Evolutionary conservation across 2,329 filamentous ascomycete species (phyloP).

Genomic region (Hawksworthiomyces lignivorus): DNA sequence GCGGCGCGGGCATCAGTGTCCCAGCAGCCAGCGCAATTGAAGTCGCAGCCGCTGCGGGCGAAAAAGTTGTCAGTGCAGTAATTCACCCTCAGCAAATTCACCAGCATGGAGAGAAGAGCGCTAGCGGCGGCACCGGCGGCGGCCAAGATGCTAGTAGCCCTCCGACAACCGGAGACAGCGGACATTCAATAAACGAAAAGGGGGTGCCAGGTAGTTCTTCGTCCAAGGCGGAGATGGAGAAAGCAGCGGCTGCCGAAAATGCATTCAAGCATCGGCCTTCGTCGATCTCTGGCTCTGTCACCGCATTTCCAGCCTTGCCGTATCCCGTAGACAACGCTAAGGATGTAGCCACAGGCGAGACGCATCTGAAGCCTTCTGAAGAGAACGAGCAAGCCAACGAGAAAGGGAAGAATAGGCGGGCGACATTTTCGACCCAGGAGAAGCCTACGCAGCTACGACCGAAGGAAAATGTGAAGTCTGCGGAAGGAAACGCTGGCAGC

Average conservation of each 20-base stretch:
- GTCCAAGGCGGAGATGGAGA: conserved; percentile 21
- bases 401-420: neutral
- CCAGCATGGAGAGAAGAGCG: neutral
- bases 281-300: conserved; percentile 5
- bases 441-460: conserved; percentile 23
- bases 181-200: conserved; percentile 18
- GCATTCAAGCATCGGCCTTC: conserved; percentile 16
- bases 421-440: conserved; percentile 15
- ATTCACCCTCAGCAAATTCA: neutral
- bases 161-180: conserved; percentile 18
- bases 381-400: conserved; percentile 10
- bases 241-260: conserved; percentile 21
- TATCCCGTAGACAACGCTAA: conserved; percentile 11
- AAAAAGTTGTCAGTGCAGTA: conserved; percentile 24
- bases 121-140: conserved; percentile 17
- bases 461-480: too few relatives aligned
- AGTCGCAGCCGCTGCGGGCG: conserved; percentile 27
- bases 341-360: too few relatives aligned
- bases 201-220: conserved; percentile 11
- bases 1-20: conserved; percentile 33
- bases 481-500: neutral
- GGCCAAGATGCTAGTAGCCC: neutral
- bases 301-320: neutral
- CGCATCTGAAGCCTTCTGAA: too few relatives aligned
- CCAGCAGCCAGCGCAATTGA: conserved; percentile 29